Evolutionary conservation across 2,329 filamentous ascomycete species (phyloP).

Genomic region (Rutstroemia sp.): DNA sequence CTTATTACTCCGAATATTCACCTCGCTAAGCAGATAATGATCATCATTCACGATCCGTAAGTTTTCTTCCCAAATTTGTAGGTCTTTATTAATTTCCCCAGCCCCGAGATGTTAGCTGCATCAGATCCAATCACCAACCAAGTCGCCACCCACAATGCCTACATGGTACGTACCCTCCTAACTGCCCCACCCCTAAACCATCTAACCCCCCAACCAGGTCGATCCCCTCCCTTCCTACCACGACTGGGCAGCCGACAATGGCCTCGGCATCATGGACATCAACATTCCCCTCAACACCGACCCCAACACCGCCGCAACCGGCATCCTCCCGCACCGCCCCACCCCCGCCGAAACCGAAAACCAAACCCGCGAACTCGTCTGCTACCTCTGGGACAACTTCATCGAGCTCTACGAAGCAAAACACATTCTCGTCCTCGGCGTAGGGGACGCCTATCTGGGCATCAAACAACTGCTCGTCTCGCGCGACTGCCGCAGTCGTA

Average conservation of each 20-base stretch:
- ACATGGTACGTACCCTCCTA: slow-evolving; percentile 49
- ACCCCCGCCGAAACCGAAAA: slow-evolving; percentile 39
- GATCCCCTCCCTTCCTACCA: slow-evolving; percentile 77
- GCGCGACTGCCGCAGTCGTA: slow-evolving; percentile 60
- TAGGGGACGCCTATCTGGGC: slow-evolving; percentile 82
- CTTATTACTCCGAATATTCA: slow-evolving; percentile 69
- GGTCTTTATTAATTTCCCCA: slow-evolving; percentile 27
- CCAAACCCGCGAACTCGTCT: slow-evolving; percentile 65
- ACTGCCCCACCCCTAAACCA: slow-evolving; percentile 29
- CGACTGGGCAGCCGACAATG: slow-evolving; percentile 70
- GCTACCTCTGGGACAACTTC: slow-evolving; percentile 96
- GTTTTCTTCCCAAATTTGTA: slow-evolving; percentile 29
- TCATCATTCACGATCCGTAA: slow-evolving; percentile 88
- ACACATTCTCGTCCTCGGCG: slow-evolving; percentile 75
- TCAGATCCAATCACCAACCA: slow-evolving; percentile 63
- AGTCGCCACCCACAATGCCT: slow-evolving; percentile 77
- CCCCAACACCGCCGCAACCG: slow-evolving; percentile 2
- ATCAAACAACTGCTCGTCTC: slow-evolving; percentile 74
- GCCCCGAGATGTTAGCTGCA: slow-evolving; percentile 63
- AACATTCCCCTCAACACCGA: slow-evolving; percentile 58
- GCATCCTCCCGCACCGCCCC: slow-evolving; percentile 29
- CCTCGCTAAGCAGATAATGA: slow-evolving; percentile 58
- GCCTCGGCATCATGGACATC: slow-evolving; percentile 81
- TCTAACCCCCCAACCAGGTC: slow-evolving; percentile 33
- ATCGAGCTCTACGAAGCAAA: slow-evolving; percentile 68